These are phyloP conservation scores for Kwoniella mangroviensis DNA, from an alignment of 768 basidiomycete species.

Conservation along the genomic window DNA sequence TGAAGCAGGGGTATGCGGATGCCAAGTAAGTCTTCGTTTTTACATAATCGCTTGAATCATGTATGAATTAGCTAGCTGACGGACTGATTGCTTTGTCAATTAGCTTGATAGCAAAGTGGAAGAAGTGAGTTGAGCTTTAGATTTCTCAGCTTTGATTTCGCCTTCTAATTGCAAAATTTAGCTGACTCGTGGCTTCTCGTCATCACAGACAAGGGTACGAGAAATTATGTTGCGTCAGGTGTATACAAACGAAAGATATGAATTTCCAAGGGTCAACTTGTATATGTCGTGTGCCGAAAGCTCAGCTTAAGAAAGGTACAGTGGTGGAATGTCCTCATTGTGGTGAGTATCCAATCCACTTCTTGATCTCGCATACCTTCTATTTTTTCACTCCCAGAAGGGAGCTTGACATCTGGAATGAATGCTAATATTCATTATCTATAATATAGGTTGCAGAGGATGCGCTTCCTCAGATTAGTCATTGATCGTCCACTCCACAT, in stretches of 20 bases:
- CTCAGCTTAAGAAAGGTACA: constrained; percentile 83
- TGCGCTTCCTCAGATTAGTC: constrained; percentile 38
- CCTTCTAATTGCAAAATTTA: not conserved
- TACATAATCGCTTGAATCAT: not conserved
- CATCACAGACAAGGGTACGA: constrained; percentile 72
- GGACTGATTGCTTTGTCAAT: not conserved
- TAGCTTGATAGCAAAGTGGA: constrained; percentile 98
- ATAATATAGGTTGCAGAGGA: constrained; percentile 31
- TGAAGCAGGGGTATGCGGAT: constrained; percentile 97
- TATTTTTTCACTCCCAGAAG: too few species aligned
- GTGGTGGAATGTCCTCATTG: constrained; percentile 97
- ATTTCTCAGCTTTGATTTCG: not conserved
- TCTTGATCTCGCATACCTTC: not conserved
- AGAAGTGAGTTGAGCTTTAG: constrained; percentile 66
- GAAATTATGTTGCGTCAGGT: constrained; percentile 94
- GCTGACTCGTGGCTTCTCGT: constrained; percentile 1
- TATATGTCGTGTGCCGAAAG: constrained; percentile 95
- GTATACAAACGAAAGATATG: constrained; percentile 98
- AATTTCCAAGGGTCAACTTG: constrained; percentile 99
- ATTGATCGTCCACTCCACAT: not conserved
- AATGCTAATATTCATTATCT: constrained; percentile 7
- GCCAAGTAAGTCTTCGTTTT: constrained; percentile 72
- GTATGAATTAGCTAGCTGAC: not conserved
- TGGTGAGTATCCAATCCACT: constrained; percentile 66
- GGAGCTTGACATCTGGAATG: not conserved